Conservation (phyloP, 139 green algal genomes). For the Diplosphaera chodatii region DNA sequence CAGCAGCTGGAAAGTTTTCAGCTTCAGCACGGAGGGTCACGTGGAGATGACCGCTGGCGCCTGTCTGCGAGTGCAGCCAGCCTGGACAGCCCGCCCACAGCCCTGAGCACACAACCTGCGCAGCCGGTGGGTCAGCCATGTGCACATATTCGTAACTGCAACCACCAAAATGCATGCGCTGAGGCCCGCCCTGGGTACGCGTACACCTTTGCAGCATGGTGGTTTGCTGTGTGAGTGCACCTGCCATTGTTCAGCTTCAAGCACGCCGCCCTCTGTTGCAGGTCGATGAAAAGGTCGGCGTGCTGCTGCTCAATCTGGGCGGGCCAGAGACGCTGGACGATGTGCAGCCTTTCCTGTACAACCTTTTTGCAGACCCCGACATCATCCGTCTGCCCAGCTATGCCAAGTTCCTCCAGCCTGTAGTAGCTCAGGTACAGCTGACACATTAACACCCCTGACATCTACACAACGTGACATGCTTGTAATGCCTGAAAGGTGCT, state of each 20-base stretch:
- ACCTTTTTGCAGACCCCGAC: conserved; percentile 96
- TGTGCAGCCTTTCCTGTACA: conserved; percentile 98
- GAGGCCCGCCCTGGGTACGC: no score
- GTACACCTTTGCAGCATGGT: no score
- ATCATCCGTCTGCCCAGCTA: conserved; percentile 81
- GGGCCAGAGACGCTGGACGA: conserved; percentile 94
- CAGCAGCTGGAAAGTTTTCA: no score
- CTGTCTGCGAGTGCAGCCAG: background rate
- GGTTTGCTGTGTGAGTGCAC: no score
- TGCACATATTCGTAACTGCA: no score
- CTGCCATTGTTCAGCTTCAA: no score
- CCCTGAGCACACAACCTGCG: background rate
- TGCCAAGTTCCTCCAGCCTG: conserved; percentile 20
- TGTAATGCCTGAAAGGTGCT: no score
- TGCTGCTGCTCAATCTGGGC: conserved; percentile 96
- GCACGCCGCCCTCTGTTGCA: background rate
- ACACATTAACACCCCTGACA: no score
- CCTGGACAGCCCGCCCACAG: background rate
- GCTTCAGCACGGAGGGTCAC: no score
- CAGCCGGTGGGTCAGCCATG: background rate
- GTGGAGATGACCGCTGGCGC: background rate
- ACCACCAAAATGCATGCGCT: no score
- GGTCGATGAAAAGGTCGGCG: conserved; percentile 59
- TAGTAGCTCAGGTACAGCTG: background rate
- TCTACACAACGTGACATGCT: no score